Evolutionary conservation across 805 yeast species (phyloP), one percentile per base, ranked within the genome.

Genomic region (Candida vartiovaarae): DNA sequence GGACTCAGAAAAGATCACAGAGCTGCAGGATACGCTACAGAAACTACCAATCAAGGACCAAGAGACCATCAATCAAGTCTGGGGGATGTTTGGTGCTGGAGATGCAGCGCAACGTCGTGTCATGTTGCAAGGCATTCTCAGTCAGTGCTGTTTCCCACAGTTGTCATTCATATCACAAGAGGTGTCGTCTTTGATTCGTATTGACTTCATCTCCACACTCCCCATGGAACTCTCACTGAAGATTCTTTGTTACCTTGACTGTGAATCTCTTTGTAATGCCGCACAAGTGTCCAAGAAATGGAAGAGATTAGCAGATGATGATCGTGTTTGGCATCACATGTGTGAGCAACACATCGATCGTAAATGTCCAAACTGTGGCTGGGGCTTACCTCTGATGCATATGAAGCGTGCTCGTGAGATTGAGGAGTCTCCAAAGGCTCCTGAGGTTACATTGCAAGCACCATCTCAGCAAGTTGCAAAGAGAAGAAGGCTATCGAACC

Each of bases 301-400:
- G 99, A 81, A 86, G 60, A 68, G 69, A 44, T 68, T 93, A 46
- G 98, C 99, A 2, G 96, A 93, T 63, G 97, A 91, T 60, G 98
- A 93, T 59, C 68, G 95, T 40, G 97, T 93, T 3, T 93, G 99
- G 99, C 93, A 91, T 61, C 90, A 91, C 53, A 83, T 93, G 89
- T 93, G 99, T 60, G 96, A 89, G 61, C 99, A 93, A 65, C 99
- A 93, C 63, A 93, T 93, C 43, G 99, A 93, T 65, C 75, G 95
- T 47, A 93, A 93, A 63, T 93, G 99, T 67, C 95, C 96, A 34
- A 87, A 87, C 59, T 93, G 99, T 67, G 99, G 99, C 11, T 93
- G 99, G 99, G 99, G 99, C 4, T 71, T 93, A 51, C 99, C 99
- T 3, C 67, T 93, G 47, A 76, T 93, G 78, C 96, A 89, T 57